Evolutionary conservation across 1,284 basidiomycete species (phyloP).

Genomic region (Phenoliferia sp.): DNA sequence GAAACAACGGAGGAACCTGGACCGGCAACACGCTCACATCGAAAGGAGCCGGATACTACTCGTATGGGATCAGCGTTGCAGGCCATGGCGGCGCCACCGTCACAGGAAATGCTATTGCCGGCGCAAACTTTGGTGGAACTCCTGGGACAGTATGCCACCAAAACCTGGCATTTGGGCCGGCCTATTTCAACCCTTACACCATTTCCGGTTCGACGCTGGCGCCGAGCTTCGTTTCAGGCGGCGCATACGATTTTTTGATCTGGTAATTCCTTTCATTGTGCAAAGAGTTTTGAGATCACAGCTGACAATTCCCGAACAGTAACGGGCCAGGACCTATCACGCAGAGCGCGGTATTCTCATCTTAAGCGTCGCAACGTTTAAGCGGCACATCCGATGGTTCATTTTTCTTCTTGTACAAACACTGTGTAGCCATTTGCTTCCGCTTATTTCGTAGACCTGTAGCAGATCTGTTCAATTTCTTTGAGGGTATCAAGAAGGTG

Average conservation of each 20-base stretch:
- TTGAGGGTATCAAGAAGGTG: too few species aligned
- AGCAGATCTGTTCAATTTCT: too few species aligned
- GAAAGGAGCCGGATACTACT: slow-evolving; percentile 51
- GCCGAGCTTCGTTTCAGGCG: background rate
- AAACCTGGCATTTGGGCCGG: background rate
- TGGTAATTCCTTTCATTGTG: background rate
- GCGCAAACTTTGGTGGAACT: slow-evolving; percentile 25
- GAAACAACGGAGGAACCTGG: slow-evolving; percentile 53
- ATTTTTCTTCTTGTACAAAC: too few species aligned
- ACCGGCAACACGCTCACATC: slow-evolving; percentile 50
- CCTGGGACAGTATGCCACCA: background rate
- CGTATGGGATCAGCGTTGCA: slow-evolving; percentile 63
- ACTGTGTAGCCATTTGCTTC: too few species aligned
- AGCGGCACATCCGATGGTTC: too few species aligned
- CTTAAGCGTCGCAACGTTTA: background rate
- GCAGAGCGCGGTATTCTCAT: background rate
- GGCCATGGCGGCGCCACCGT: slow-evolving; percentile 59
- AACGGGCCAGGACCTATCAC: background rate
- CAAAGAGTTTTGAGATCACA: background rate
- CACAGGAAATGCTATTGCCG: slow-evolving; percentile 56
- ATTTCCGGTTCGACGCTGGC: background rate
- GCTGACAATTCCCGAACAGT: background rate
- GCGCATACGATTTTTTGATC: background rate
- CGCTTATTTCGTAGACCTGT: too few species aligned
- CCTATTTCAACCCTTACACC: background rate